Conservation (phyloP, 108 stramenopile species). For the Nitzschia sp. region DNA sequence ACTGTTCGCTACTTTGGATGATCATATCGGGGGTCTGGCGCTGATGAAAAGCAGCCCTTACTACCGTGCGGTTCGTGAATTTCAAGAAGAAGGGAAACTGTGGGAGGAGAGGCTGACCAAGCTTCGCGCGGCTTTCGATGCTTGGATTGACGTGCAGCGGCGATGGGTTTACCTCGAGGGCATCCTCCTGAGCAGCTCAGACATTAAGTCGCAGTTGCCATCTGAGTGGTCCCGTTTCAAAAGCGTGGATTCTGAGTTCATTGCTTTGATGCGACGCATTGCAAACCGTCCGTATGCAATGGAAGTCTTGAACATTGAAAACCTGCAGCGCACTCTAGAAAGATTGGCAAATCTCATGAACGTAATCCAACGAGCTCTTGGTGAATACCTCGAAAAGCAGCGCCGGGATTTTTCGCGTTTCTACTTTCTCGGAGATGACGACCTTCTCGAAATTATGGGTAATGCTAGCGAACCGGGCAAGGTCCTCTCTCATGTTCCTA, state of each 20-base stretch:
- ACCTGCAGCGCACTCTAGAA: constrained; percentile 90
- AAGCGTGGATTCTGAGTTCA: constrained; percentile 93
- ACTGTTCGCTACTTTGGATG: constrained; percentile 93
- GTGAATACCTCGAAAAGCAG: constrained; percentile 96
- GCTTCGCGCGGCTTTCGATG: constrained; percentile 89
- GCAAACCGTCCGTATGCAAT: constrained; percentile 84
- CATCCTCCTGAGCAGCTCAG: constrained; percentile 92
- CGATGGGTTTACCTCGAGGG: constrained; percentile 97
- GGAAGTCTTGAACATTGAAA: constrained; percentile 90
- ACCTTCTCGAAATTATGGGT: constrained; percentile 98
- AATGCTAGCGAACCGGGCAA: constrained; percentile 92
- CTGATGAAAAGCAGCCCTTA: constrained; percentile 95
- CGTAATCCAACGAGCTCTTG: constrained; percentile 95
- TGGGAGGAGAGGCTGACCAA: constrained; percentile 95
- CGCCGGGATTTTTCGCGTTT: constrained; percentile 94
- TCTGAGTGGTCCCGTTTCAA: constrained; percentile 94
- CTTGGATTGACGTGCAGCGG: constrained; percentile 97
- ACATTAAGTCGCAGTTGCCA: constrained; percentile 97
- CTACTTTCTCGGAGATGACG: constrained; percentile 99
- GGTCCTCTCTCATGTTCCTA: constrained; percentile 91
- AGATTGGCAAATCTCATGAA: constrained; percentile 86
- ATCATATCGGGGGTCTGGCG: constrained; percentile 91
- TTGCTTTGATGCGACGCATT: constrained; percentile 89
- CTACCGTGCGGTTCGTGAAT: constrained; percentile 90
- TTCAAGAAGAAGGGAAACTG: constrained; percentile 93